phyloP scores from a whole-genome alignment of 306 rosid species.

The Notholithocarpus densiflorus region DNA sequence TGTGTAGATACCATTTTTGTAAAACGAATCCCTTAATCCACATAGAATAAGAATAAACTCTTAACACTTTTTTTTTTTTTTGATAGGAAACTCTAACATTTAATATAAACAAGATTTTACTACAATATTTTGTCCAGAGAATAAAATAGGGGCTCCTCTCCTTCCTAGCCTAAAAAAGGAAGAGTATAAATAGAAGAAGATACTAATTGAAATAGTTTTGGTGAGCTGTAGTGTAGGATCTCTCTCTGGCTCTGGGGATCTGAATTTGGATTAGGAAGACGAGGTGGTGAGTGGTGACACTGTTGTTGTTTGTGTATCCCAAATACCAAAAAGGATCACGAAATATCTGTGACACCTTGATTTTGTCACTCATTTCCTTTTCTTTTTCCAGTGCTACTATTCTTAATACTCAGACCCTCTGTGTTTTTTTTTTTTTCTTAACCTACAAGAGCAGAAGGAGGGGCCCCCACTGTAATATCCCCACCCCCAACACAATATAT shows the following conservation, averaged over 20 bases:
- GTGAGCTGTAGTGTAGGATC: background rate
- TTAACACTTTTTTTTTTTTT: too few relatives aligned
- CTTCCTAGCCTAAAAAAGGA: background rate
- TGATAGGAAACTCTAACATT: background rate
- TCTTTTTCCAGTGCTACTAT: background rate
- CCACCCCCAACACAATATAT: background rate
- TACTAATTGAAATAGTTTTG: background rate
- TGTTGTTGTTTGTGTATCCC: background rate
- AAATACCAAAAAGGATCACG: constrained; percentile 6
- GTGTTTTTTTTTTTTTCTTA: background rate
- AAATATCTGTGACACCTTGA: constrained; percentile 1
- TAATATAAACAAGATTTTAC: background rate
- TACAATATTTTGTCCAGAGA: background rate
- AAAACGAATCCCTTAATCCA: background rate
- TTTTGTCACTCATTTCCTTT: background rate
- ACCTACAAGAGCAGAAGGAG: background rate
- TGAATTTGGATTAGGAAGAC: background rate
- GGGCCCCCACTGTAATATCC: background rate
- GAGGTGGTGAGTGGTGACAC: background rate
- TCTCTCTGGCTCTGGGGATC: background rate
- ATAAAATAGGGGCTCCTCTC: background rate
- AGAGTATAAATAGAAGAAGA: background rate
- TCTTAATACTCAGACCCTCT: background rate
- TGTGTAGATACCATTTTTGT: background rate
- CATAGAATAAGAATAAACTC: background rate